phyloP scores from a whole-genome alignment of 768 basidiomycete species.

The Lactarius tabidus region DNA sequence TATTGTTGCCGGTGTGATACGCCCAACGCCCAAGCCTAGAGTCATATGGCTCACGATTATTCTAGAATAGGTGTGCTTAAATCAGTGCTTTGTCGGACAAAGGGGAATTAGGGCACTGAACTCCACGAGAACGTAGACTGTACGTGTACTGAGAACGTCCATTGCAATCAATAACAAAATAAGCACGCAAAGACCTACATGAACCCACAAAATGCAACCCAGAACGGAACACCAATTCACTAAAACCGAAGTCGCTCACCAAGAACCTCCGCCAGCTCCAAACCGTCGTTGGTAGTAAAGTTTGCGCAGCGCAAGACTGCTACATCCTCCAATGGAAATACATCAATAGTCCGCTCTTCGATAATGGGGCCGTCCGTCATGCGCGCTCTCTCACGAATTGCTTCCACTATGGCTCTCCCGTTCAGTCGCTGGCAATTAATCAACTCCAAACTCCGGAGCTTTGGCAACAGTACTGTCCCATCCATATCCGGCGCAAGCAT shows the following conservation, averaged over 20 bases:
- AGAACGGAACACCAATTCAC: background rate
- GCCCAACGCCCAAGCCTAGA: background rate
- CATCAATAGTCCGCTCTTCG: constrained; percentile 22
- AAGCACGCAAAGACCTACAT: background rate
- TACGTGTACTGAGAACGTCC: background rate
- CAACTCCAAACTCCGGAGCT: constrained; percentile 48
- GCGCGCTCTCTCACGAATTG: constrained; percentile 45
- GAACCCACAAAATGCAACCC: background rate
- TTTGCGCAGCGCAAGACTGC: constrained; percentile 32
- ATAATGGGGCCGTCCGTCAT: constrained; percentile 35
- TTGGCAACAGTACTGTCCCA: constrained; percentile 47
- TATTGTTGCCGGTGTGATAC: background rate
- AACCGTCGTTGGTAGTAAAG: constrained; percentile 28
- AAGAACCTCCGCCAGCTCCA: constrained; percentile 28
- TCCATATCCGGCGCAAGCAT: constrained; percentile 47
- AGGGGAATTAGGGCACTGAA: background rate
- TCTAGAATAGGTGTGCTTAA: background rate
- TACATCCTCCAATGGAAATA: constrained; percentile 29
- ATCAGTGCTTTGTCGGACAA: background rate
- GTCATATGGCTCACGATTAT: background rate
- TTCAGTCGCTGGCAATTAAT: constrained; percentile 60
- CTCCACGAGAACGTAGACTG: background rate
- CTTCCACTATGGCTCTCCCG: constrained; percentile 53
- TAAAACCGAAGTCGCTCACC: constrained; percentile 28
- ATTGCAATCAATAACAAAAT: background rate